phyloP scores from a whole-genome alignment of 116 monocot species.

The Phalaenopsis hybrid region DNA sequence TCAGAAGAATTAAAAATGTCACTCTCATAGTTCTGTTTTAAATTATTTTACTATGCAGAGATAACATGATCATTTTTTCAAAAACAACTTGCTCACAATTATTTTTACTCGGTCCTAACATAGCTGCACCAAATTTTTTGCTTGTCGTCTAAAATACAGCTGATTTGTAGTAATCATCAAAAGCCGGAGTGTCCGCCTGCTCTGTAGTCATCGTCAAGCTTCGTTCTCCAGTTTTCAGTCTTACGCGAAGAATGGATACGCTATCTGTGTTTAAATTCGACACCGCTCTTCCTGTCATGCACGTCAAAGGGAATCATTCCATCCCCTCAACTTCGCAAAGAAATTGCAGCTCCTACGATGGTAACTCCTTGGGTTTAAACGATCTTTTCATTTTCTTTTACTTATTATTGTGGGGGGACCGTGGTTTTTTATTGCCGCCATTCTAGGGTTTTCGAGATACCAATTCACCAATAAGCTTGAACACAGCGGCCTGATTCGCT shows the following conservation, averaged over 20 bases:
- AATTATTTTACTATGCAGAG: no score
- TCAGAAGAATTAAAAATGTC: no score
- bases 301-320: neutral
- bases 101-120: no score
- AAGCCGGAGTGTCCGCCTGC: no score
- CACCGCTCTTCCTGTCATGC: constrained; percentile 3
- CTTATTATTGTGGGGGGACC: neutral
- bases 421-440: neutral
- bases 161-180: no score
- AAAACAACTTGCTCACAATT: no score
- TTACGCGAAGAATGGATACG: constrained; percentile 11
- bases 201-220: neutral
- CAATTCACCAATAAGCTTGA: constrained; percentile 6
- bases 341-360: neutral
- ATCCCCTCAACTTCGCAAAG: neutral
- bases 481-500: neutral
- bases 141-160: no score
- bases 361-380: neutral
- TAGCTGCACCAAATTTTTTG: no score
- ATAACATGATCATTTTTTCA: no score
- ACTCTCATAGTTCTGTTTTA: no score
- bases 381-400: neutral
- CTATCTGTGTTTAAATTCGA: constrained; percentile 6
- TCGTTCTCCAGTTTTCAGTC: neutral
- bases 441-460: constrained; percentile 8